Base-by-base conservation (phyloP, 129 eudicot species). In the Centrapalus pauciflorus region DNA sequence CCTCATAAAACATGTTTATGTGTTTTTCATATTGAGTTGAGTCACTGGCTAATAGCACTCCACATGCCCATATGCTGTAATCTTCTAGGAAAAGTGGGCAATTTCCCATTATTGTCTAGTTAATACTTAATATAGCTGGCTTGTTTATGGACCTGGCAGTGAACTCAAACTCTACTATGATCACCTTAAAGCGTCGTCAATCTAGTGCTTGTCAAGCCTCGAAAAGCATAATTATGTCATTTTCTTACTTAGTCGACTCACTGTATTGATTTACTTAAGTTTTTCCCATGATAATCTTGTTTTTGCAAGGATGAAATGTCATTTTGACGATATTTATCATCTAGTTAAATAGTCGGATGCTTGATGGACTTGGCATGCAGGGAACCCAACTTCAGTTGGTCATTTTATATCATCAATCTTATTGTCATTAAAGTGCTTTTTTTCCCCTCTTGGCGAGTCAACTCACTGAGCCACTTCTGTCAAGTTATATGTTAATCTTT, bases 21-120 rank as follows among this genome's bases (percentile, higher is more conserved):
- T 61, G 59, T 33, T 58, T 59, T 20, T 59, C 35, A 41, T 8
- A 34, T 19, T 13, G 76, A 60, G 61, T 60, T 71, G 60, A 61
- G 29, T 21, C 75, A 32, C 37, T 30, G 48, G 26, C 48, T 30
- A 8, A 27, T 65, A 17, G 58, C 10, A 20, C 55, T 19, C 55
- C 5, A 38, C 25, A 5, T 34, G 10, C 4, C 40, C 34, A 20
- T 4, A 0, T 54, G 7, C 3, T 25, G 25, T 7, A 14, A 33
- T 40, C 48, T 40, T 40, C 16, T 17, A 40, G 13, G 48, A 2
- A 12, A 40, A 40, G 4, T 40, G 11, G 4, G 3, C 48, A 40
- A 40, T 13, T 40, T 12, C 1, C 17, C 48, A 12, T 13, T 11
- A 40, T 11, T 3, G 13, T 12, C 16, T 12, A 40, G 48, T 40